A percentile compares a stretch with the other conserved stretches of the same genome.
phyloP scores from a whole-genome alignment of 129 eudicot genomes.

The Flaveria bidentis region DNA sequence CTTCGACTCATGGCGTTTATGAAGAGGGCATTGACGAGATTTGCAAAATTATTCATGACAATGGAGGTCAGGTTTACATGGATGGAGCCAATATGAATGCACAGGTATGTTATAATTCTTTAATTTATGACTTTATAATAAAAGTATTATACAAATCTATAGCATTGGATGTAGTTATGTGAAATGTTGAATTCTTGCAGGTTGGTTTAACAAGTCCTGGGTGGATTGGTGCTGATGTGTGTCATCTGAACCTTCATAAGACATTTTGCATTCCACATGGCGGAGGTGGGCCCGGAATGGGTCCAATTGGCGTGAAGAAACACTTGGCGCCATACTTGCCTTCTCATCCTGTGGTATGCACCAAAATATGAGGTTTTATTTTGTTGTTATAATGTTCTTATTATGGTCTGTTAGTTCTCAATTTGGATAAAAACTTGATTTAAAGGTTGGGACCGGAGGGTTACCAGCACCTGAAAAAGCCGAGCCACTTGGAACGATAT shows the following conservation, averaged over 20 bases:
- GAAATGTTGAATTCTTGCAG: slow-evolving; percentile 40
- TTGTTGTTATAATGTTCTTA: background rate
- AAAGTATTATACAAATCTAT: background rate
- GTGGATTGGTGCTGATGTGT: slow-evolving; percentile 92
- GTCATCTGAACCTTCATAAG: slow-evolving; percentile 96
- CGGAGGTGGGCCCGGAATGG: slow-evolving; percentile 99
- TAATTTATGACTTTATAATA: background rate
- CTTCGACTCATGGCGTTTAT: slow-evolving; percentile 97
- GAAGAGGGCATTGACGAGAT: slow-evolving; percentile 99
- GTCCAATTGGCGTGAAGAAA: slow-evolving; percentile 97
- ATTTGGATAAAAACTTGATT: background rate
- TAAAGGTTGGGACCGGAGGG: slow-evolving; percentile 82
- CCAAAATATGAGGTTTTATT: background rate
- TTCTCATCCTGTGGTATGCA: slow-evolving; percentile 95
- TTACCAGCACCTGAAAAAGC: slow-evolving; percentile 70
- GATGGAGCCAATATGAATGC: slow-evolving; percentile 99
- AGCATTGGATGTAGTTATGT: background rate
- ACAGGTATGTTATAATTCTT: slow-evolving; percentile 49
- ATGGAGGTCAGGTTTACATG: slow-evolving; percentile 99
- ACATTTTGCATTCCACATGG: slow-evolving; percentile 98
- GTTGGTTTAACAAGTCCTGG: slow-evolving; percentile 98
- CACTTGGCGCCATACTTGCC: slow-evolving; percentile 94
- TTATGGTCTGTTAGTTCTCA: slow-evolving; percentile 11
- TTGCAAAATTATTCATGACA: slow-evolving; percentile 89
- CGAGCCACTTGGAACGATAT: slow-evolving; percentile 86